Conservation (phyloP, 108 stramenopile species). For the Discostella stelligeroides region DNA sequence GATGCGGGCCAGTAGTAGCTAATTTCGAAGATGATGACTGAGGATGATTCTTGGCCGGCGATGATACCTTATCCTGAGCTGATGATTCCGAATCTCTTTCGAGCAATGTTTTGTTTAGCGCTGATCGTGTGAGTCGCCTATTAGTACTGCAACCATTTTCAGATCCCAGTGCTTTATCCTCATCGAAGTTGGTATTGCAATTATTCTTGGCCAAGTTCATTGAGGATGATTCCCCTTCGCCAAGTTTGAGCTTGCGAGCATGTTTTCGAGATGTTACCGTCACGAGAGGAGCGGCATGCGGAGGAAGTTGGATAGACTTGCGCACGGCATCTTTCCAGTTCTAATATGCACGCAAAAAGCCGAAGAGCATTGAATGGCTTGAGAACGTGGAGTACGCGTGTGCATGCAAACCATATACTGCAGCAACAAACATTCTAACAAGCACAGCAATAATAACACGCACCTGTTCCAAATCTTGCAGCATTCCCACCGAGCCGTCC, state of each 20-base stretch:
- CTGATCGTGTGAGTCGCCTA: slow-evolving; percentile 75
- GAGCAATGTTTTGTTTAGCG: slow-evolving; percentile 63
- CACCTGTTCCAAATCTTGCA: slow-evolving; percentile 88
- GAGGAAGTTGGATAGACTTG: slow-evolving; percentile 63
- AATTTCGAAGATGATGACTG: slow-evolving; percentile 5
- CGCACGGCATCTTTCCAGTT: slow-evolving; percentile 88
- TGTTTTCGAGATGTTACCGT: slow-evolving; percentile 1
- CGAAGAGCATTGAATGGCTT: not conserved
- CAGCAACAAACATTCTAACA: not conserved
- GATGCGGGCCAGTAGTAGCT: slow-evolving; percentile 15
- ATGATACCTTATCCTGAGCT: not conserved
- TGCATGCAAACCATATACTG: not conserved
- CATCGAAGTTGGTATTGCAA: slow-evolving; percentile 6
- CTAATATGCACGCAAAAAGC: slow-evolving; percentile 8
- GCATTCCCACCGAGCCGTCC: slow-evolving; percentile 82
- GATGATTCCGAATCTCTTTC: slow-evolving; percentile 39
- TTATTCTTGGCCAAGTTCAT: not conserved
- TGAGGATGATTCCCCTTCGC: not conserved
- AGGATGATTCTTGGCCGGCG: not conserved
- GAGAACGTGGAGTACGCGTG: not conserved
- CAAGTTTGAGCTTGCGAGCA: slow-evolving; percentile 9
- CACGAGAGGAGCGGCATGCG: not conserved
- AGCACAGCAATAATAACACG: not conserved
- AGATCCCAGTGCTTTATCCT: not conserved
- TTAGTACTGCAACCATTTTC: not conserved